Percentiles rank a stretch among this genome's conserved stretches.
Evolutionary conservation across 2,329 filamentous ascomycete species (phyloP).

Genomic region (Exophiala mesophila): DNA sequence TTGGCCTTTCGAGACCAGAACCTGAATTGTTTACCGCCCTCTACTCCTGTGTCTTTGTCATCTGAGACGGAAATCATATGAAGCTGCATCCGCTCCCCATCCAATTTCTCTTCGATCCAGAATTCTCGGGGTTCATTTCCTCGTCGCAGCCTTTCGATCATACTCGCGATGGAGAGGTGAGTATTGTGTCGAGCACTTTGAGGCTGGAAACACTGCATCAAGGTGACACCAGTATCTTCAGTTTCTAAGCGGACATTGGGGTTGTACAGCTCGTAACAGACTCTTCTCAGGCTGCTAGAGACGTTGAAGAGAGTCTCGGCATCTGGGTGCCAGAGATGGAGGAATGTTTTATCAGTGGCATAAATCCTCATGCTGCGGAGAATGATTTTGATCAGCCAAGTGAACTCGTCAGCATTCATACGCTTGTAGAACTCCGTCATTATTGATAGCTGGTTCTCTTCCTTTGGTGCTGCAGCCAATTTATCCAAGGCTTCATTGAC

Average conservation of each 20-base stretch:
- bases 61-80: constrained; percentile 63
- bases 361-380: constrained; percentile 71
- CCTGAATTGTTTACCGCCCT: constrained; percentile 67
- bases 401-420: constrained; percentile 91
- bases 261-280: constrained; percentile 90
- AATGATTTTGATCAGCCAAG: constrained; percentile 92
- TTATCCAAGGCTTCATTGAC: constrained; percentile 82
- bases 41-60: constrained; percentile 52
- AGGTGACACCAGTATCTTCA: constrained; percentile 66
- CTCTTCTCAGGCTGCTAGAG: constrained; percentile 79
- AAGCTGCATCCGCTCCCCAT: constrained; percentile 94
- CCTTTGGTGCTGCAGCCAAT: constrained; percentile 68
- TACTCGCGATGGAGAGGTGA: constrained; percentile 32
- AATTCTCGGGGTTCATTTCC: constrained; percentile 70
- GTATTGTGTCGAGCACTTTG: constrained; percentile 81
- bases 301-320: constrained; percentile 78
- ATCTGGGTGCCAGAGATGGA: constrained; percentile 77
- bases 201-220: constrained; percentile 96
- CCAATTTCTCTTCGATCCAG: constrained; percentile 97
- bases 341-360: constrained; percentile 82
- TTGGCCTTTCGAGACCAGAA: constrained; percentile 98
- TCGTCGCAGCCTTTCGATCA: constrained; percentile 63
- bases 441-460: constrained; percentile 78
- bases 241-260: constrained; percentile 66
- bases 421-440: constrained; percentile 77